Base-by-base conservation (phyloP, 345 rosid genomes). In the Durio zibethinus region DNA sequence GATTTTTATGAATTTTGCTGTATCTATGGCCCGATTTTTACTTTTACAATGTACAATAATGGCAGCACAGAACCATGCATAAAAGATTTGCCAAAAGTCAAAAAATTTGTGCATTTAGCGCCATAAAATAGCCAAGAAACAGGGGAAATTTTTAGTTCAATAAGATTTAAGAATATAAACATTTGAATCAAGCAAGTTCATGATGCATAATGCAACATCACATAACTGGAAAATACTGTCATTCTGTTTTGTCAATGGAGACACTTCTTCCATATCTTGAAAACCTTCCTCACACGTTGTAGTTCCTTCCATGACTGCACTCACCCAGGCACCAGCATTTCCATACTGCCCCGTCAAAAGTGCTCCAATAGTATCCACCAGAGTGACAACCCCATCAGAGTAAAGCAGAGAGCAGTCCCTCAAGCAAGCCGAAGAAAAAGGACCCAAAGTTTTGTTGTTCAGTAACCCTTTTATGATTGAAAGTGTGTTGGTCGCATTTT, bases 231-330 rank as follows among this genome's bases (percentile, higher is more conserved):
- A 85, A 78, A 88, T 70, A 65, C 72, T 81, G 52, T 83, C 75
- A 78, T 86, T 92, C 78, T 88, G 88, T 38, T 5, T 38, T 20
- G 83, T 75, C 78, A 89, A 57, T 2, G 90, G 93, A 76, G 86
- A 89, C 57, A 38, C 80, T 23, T 74, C 79, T 66, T 83, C 84
- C 79, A 70, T 87, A 48, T 86, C 83, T 18, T 12, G 8, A 42
- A 90, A 89, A 65, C 92, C 89, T 43, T 83, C 85, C 80, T 92
- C 93, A 50, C 94, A 90, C 0, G 86, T 85, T 8, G 60, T 69
- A 6, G 91, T 78, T 0, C 84, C 83, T 65, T 87, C 87, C 90
- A 88, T 86, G 31, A 87, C 91, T 1, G 87, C 87, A 60, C 77
- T 86, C 57, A 90, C 69, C 91, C 85, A 76, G 63, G 64, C 72